A percentile compares a stretch with the other conserved stretches of the same genome.
Evolutionary conservation across 352 stramenopile genomes (phyloP).

Genomic region (Peronosclerospora sorghi): DNA sequence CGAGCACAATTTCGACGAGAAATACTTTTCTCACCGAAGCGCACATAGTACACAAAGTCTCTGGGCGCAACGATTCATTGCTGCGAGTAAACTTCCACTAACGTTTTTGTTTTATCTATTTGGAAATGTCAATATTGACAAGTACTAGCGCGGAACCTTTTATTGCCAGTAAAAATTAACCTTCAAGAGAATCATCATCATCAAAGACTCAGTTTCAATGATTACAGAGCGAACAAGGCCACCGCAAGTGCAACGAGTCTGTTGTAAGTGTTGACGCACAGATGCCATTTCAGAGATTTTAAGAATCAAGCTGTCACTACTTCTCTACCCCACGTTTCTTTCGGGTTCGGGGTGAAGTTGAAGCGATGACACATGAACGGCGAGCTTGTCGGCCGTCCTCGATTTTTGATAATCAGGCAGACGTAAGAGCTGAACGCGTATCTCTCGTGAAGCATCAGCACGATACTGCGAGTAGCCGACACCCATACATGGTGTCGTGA

Average conservation of each 20-base stretch:
- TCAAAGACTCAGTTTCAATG: too few relatives aligned
- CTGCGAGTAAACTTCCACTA: too few relatives aligned
- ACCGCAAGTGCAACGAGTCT: too few relatives aligned
- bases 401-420: slow-evolving; percentile 6
- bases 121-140: neutral
- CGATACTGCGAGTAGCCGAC: slow-evolving; percentile 35
- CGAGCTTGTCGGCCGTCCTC: slow-evolving; percentile 3
- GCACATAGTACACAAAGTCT: neutral
- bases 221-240: too few relatives aligned
- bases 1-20: slow-evolving; percentile 10
- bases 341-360: neutral
- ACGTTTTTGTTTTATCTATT: too few relatives aligned
- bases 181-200: neutral
- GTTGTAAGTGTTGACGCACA: too few relatives aligned
- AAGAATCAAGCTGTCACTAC: too few relatives aligned
- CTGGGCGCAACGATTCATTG: too few relatives aligned
- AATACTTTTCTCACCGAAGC: slow-evolving; percentile 20
- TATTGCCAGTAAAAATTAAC: too few relatives aligned
- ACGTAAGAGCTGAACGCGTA: slow-evolving; percentile 42
- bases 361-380: slow-evolving; percentile 21
- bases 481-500: slow-evolving; percentile 59
- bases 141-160: too few relatives aligned
- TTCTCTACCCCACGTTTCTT: too few relatives aligned
- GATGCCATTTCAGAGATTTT: too few relatives aligned
- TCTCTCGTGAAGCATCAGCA: slow-evolving; percentile 4